Evolutionary conservation across 2,329 filamentous ascomycete genomes (phyloP), one percentile per base, ranked within the genome.

Genomic region (Thermothelomyces thermophilus): DNA sequence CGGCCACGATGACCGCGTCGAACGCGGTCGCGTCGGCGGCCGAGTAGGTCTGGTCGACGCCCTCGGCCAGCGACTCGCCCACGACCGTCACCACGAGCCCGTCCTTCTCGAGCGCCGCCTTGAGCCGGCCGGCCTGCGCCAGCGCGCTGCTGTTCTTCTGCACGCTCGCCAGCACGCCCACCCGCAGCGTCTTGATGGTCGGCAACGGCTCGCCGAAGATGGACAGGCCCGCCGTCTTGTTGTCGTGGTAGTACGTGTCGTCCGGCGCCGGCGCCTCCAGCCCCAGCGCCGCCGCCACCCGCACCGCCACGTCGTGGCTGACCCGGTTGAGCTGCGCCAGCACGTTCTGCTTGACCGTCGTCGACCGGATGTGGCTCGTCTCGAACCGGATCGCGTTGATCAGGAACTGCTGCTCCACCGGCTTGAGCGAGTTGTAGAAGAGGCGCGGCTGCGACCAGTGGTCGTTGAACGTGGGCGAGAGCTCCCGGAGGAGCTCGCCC

Each of bases 301-400:
- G 80, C 2, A 66, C 69, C 3, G 85, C 84, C 9, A 89, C 66
- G 57, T 86, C 80, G 62, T 88, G 76, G 63, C 74, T 79, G 59
- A 88, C 71, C 39, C 73, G 75, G 71, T 88, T 89, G 10, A 89
- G 74, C 62, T 88, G 84, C 14, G 70, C 68, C 36, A 89, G 71
- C 1, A 86, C 79, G 56, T 86, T 87, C 56, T 76, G 66, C 66
- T 81, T 81, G 14, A 88, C 79, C 1, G 73, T 60, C 0, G 66
- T 57, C 36, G 78, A 82, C 57, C 72, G 68, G 30, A 88, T 59
- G 13, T 84, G 75, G 19, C 79, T 74, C 0, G 74, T 76, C 68
- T 89, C 85, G 64, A 88, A 87, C 24, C 84, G 81, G 48, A 88
- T 80, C 0, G 83, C 84, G 63, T 88, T 84, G 68, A 88, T 74